Conservation (phyloP, 805 yeast species). For the Yamadazyma sp. region DNA sequence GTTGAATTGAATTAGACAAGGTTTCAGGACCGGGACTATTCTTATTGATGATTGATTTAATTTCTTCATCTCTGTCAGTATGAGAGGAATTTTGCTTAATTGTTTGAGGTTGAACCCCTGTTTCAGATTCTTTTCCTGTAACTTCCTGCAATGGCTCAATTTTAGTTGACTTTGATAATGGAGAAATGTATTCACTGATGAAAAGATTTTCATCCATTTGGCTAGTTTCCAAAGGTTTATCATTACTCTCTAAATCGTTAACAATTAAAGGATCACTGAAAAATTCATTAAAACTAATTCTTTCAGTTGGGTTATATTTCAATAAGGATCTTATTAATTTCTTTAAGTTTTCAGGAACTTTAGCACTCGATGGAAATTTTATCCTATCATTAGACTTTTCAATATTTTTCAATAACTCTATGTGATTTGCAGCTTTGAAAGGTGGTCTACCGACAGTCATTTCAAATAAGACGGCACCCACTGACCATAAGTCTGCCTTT, state of each 20-base stretch:
- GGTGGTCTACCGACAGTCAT: conserved; percentile 98
- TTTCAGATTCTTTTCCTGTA: conserved; percentile 1
- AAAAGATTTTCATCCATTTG: conserved; percentile 75
- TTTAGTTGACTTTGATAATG: conserved; percentile 17
- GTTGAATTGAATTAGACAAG: conserved; percentile 22
- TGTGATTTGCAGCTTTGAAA: conserved; percentile 88
- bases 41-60: conserved; percentile 41
- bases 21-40: conserved; percentile 44
- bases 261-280: conserved; percentile 69
- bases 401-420: conserved; percentile 82
- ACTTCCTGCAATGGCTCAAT: neutral
- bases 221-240: conserved; percentile 62
- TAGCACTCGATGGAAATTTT: conserved; percentile 66
- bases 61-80: conserved; percentile 37
- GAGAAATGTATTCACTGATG: conserved; percentile 75
- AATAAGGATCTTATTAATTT: conserved; percentile 71
- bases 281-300: conserved; percentile 87
- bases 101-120: conserved; percentile 8
- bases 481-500: conserved; percentile 97
- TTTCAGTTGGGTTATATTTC: conserved; percentile 79
- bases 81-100: conserved; percentile 1
- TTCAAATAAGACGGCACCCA: conserved; percentile 93
- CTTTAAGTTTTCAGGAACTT: conserved; percentile 63
- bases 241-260: conserved; percentile 48
- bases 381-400: conserved; percentile 79